A percentile compares a stretch with the other conserved stretches of the same genome.
Evolutionary conservation across 352 stramenopile species (phyloP).

Genomic region (Globisporangium takayamanum): DNA sequence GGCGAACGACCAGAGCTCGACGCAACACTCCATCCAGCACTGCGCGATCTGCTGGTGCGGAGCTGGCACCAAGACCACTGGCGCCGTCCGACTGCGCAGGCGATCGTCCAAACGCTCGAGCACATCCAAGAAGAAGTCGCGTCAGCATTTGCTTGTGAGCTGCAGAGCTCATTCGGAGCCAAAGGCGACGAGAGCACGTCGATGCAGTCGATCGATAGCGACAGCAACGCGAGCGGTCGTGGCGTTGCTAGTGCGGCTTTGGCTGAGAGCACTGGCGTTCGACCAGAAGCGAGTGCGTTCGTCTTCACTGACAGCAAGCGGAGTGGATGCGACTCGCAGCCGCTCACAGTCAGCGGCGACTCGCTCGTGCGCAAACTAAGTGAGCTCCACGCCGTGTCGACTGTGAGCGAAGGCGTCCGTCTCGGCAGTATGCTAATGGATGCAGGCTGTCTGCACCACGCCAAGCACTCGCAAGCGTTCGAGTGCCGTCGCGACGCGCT

Average conservation of each 20-base stretch:
- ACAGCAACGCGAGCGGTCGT: background rate
- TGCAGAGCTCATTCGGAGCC: conserved; percentile 4
- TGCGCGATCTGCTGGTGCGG: conserved; percentile 34
- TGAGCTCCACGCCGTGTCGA: conserved; percentile 15
- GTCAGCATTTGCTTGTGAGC: conserved; percentile 22
- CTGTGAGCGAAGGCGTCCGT: conserved; percentile 20
- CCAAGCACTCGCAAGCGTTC: conserved; percentile 20
- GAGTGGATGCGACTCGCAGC: background rate
- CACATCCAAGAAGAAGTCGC: conserved; percentile 37
- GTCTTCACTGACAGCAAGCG: too few relatives aligned
- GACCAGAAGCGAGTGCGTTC: too few relatives aligned
- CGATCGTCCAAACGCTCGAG: conserved; percentile 35
- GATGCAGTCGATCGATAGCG: background rate
- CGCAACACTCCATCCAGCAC: conserved; percentile 18
- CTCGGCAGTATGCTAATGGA: conserved; percentile 48
- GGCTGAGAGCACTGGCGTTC: too few relatives aligned
- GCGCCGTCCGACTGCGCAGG: conserved; percentile 29
- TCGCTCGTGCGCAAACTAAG: conserved; percentile 4
- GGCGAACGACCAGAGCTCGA: conserved; percentile 26
- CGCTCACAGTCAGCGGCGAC: background rate
- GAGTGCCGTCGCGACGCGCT: conserved; percentile 4
- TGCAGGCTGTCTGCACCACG: conserved; percentile 33
- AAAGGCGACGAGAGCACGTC: conserved; percentile 20
- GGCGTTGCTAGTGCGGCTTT: too few relatives aligned
- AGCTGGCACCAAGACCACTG: conserved; percentile 33